Base-by-base conservation (phyloP, 768 basidiomycete genomes). In the Leccinum uliginosum region DNA sequence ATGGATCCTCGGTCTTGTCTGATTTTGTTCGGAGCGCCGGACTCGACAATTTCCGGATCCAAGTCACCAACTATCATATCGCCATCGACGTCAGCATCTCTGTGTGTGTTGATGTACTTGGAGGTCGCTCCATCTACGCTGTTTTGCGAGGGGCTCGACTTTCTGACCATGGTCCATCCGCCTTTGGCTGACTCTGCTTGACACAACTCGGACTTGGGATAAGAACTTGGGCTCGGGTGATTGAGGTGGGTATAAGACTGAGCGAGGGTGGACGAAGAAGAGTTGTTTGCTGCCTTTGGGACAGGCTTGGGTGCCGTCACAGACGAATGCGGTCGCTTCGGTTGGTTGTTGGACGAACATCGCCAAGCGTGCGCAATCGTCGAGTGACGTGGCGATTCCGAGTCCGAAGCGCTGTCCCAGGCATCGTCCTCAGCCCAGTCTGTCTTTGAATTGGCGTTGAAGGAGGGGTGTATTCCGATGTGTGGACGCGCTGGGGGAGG, bases 341-440 rank as follows among this genome's bases (percentile, higher is more conserved):
- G 56, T 53, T 57, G 60, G 53, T 62, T 54, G 32, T 62, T 62
- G 30, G 63, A 54, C 60, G 66, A 61, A 67, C 73, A 60, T 65
- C 61, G 75, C 78, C 78, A 79, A 17, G 78, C 71, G 65, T 73
- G 75, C n/a, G 78, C 69, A 44, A 80, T 63, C 10, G 79, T 77
- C n/a, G 80, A 78, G 56, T 78, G 81, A 62, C 77, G 80, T 55
- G 81, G 82, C 53, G 82, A 85, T 71, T 89, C 89, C 47, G 84
- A 85, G 73, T 92, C 90, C 17, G 89, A 91, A 51, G 81, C 78
- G 64, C 85, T 87, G 73, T 92, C 90, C 90, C 90, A 93, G 47
- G 83, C 89, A 68, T 93, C 90, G 67, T 92, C 90, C 68, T 91
- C 89, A n/a, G 75, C 87, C 86, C 88, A 87, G 53, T 90, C 87